Evolutionary conservation across 306 rosid genomes (phyloP).

Genomic region (Citrullus mucosospermus): DNA sequence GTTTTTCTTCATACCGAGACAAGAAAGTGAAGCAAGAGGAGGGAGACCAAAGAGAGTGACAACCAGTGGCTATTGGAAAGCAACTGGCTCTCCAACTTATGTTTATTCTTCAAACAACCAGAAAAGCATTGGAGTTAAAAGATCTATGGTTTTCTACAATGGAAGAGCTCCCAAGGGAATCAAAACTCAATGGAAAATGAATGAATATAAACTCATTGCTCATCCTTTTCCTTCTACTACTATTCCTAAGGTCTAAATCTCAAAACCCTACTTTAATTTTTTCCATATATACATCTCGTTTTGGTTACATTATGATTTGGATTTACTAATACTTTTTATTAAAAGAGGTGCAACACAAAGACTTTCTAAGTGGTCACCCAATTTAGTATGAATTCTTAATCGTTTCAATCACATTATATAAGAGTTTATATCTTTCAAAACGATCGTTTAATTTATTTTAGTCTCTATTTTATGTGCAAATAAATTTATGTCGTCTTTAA

Average conservation of each 20-base stretch:
- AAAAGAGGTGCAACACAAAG: too few species aligned
- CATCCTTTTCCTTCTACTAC: neutral
- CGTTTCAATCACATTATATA: too few species aligned
- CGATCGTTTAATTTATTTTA: too few species aligned
- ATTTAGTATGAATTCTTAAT: too few species aligned
- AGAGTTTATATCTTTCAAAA: too few species aligned
- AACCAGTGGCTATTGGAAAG: slow-evolving; percentile 70
- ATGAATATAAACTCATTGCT: slow-evolving; percentile 54
- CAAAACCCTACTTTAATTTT: too few species aligned
- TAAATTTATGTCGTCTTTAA: too few species aligned
- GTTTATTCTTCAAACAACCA: slow-evolving; percentile 48
- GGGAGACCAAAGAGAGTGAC: slow-evolving; percentile 79
- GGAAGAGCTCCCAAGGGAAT: slow-evolving; percentile 70
- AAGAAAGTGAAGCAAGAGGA: slow-evolving; percentile 80
- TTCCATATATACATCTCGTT: too few species aligned
- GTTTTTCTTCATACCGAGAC: slow-evolving; percentile 74
- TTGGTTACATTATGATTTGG: too few species aligned
- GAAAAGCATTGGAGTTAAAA: slow-evolving; percentile 47
- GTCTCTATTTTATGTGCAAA: too few species aligned
- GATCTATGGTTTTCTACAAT: slow-evolving; percentile 76
- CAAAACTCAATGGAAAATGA: slow-evolving; percentile 95
- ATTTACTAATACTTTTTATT: too few species aligned
- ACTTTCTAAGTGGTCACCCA: too few species aligned
- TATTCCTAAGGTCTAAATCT: neutral
- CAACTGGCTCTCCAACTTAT: slow-evolving; percentile 67